A percentile compares a stretch with the other conserved stretches of the same genome.
These are phyloP conservation scores for Cucumis variabilis DNA, from an alignment of 331 rosid genomes.

Conservation along the genomic window DNA sequence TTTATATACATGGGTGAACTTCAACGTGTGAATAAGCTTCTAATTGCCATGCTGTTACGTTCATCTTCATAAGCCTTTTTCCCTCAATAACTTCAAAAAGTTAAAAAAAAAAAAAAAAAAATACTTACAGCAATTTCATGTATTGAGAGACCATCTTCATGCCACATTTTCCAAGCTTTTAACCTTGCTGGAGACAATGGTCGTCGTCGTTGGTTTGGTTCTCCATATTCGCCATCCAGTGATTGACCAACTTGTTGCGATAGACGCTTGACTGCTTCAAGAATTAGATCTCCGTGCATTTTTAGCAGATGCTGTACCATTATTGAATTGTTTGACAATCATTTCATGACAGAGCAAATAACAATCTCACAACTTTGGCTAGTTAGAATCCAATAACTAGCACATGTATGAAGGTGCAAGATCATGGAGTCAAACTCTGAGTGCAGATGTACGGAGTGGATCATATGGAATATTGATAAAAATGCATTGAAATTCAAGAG, in stretches of 20 bases:
- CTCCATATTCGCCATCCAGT: constrained; percentile 63
- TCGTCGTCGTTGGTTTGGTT: constrained; percentile 43
- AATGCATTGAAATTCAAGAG: neutral
- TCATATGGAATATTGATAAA: neutral
- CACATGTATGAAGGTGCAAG: constrained; percentile 20
- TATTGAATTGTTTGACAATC: constrained; percentile 17
- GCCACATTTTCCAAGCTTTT: constrained; percentile 93
- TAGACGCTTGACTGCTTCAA: constrained; percentile 56
- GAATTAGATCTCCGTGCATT: constrained; percentile 73
- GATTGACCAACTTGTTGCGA: constrained; percentile 59
- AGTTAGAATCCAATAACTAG: neutral
- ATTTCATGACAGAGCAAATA: neutral
- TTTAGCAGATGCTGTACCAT: constrained; percentile 72
- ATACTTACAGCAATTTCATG: constrained; percentile 73
- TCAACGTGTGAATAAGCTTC: neutral
- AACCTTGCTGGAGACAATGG: constrained; percentile 66
- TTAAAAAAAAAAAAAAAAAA: neutral
- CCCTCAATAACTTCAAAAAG: neutral
- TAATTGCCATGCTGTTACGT: neutral
- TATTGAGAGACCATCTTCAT: constrained; percentile 70
- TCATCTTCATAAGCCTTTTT: neutral
- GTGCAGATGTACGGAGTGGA: neutral
- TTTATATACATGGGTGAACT: neutral
- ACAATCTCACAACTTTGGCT: neutral
- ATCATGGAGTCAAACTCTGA: neutral